A percentile compares a stretch with the other conserved stretches of the same genome.
These are phyloP conservation scores for Neoboletus magnificus DNA, from an alignment of 768 basidiomycete species.

Conservation along the genomic window DNA sequence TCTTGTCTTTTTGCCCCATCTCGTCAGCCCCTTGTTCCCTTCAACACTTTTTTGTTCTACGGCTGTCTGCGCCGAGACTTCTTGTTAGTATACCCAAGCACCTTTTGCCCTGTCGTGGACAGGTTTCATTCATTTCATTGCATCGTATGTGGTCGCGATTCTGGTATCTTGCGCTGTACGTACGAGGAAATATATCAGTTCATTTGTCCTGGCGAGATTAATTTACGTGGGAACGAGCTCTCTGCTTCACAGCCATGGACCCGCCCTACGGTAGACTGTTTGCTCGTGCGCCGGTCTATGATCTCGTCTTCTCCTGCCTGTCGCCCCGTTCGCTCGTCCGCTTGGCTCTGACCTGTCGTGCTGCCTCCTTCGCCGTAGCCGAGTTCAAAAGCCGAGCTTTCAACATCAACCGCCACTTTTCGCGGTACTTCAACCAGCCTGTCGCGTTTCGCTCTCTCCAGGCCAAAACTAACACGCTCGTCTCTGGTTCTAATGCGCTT, in stretches of 20 bases:
- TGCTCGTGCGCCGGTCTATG: constrained; percentile 20
- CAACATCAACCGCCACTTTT: constrained; percentile 37
- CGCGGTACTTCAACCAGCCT: constrained; percentile 35
- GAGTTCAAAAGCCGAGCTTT: constrained; percentile 28
- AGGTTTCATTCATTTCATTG: constrained; percentile 8
- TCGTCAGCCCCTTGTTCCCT: background rate
- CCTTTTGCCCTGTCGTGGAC: constrained; percentile 1
- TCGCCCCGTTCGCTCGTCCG: constrained; percentile 25
- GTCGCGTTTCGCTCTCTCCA: constrained; percentile 45
- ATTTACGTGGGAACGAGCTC: background rate
- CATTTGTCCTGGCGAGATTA: constrained; percentile 17
- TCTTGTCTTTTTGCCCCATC: constrained; percentile 21
- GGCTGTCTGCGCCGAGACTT: background rate
- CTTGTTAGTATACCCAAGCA: constrained; percentile 25
- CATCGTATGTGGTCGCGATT: constrained; percentile 25
- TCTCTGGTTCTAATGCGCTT: constrained; percentile 53
- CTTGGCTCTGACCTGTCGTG: constrained; percentile 22
- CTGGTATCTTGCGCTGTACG: constrained; percentile 25
- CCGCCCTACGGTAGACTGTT: constrained; percentile 2
- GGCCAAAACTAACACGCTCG: constrained; percentile 40
- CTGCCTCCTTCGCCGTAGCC: constrained; percentile 9
- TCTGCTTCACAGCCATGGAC: background rate
- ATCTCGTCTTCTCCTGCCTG: constrained; percentile 18
- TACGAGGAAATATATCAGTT: constrained; percentile 16
- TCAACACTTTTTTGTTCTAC: constrained; percentile 1